Base-by-base conservation (phyloP, 192 early-diverging fungal genomes). In the Entrophospora sp. region DNA sequence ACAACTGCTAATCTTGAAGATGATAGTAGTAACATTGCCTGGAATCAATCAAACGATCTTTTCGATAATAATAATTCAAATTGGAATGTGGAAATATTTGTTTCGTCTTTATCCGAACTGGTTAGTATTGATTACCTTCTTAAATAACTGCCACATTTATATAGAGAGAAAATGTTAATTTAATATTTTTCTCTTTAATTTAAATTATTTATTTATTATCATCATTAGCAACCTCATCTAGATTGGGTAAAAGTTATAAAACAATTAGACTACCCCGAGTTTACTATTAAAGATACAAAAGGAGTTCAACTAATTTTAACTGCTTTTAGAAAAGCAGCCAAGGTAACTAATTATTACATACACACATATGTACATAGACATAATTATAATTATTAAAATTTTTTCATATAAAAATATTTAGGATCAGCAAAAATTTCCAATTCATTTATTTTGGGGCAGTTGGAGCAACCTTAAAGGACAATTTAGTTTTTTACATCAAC, bases 391-490 rank as follows among this genome's bases (percentile, higher is more conserved):
- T n/a, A n/a, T n/a, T n/a, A n/a, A n/a, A n/a, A n/a, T n/a, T n/a
- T n/a, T 37, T 27, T 73, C 20, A 49, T 18, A 42, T 30, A 7
- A 48, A 36, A 8, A 20, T 12, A 25, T 66, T 53, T 71, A 88
- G 85, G 85, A 76, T 49, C 63, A 74, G 18, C 77, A 79, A 37
- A 71, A 74, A 13, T 91, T 91, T 61, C 91, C 91, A 18, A 73
- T 84, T 22, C 66, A 80, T n/a, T 74, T 73, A 1, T 84, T 91
- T 67, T 87, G 87, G 77, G 85, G 85, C 28, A 74, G 73, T 65
- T 93, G 91, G 91, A 79, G 74, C 20, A 87, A 91, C 67, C 61
- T 76, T 8, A 81, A 77, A 12, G 85, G 81, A 9, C 89, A 93
- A 69, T 71, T 93, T 16, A 86, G 81, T 24, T 77, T 88, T 31